Evolutionary conservation across 2,329 filamentous ascomycete genomes (phyloP).

Genomic region (Zymoseptoria crescenta): DNA sequence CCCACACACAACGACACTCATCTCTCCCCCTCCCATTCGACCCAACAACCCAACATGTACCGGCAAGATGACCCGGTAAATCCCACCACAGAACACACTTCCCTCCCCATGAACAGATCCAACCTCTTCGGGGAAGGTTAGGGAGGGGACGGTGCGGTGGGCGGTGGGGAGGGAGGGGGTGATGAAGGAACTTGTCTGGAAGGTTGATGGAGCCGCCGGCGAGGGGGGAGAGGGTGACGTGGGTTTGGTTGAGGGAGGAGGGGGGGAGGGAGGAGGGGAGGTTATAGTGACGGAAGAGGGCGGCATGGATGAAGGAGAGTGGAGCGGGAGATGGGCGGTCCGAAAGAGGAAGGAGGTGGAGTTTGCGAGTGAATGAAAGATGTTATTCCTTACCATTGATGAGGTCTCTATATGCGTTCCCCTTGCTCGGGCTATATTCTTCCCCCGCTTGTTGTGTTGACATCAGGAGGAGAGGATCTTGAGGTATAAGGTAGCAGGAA

Average conservation of each 20-base stretch:
- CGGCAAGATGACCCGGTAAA: constrained; percentile 45
- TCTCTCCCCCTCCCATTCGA: constrained; percentile 28
- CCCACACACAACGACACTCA: constrained; percentile 46
- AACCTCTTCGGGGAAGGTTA: constrained; percentile 43
- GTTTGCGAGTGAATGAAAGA: background rate
- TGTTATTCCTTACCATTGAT: background rate
- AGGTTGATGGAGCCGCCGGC: constrained; percentile 28
- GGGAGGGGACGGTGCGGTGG: constrained; percentile 44
- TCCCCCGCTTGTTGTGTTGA: too few relatives aligned
- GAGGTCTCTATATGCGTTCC: too few relatives aligned
- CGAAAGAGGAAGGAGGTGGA: background rate
- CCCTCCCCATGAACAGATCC: constrained; percentile 44
- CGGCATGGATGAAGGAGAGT: background rate
- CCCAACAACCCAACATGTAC: constrained; percentile 46
- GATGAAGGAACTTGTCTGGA: constrained; percentile 24
- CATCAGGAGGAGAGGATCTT: too few relatives aligned
- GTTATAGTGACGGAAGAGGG: background rate
- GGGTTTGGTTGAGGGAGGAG: constrained; percentile 18
- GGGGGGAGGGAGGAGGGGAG: constrained; percentile 17
- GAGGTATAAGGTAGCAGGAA: too few relatives aligned
- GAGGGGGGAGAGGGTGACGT: constrained; percentile 26
- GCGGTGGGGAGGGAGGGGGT: constrained; percentile 34
- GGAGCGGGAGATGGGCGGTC: background rate
- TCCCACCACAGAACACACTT: constrained; percentile 42
- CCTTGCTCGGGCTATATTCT: background rate